Evolutionary conservation across 176 grass and related monocot species (phyloP), one percentile per base, ranked within the genome.

Genomic region (Triticum turgidum): DNA sequence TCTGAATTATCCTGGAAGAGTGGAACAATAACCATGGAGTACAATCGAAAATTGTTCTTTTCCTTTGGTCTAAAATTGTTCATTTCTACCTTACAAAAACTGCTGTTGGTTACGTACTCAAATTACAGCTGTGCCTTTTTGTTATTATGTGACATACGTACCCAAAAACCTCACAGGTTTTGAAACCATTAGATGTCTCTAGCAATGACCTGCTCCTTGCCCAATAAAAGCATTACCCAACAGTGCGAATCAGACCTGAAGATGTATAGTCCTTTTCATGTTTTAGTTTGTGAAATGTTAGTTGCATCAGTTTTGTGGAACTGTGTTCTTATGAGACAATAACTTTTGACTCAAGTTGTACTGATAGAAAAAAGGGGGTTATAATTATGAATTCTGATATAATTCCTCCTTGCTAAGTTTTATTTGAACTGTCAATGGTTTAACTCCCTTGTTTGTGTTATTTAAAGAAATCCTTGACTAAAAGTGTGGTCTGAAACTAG

Each of bases 401-500:
- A 67, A n/a, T 66, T 15, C 25, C 21, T 63, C 20, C 14, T 77
- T 3, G 38, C 12, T 7, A 65, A 74, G n/a, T 44, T 32, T 42
- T 62, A 5, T 5, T 54, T 54, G 5, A 37, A 5, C 22, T 62
- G 34, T 76, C 11, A 22, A 64, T 62, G 14, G 10, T 32, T 41
- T 22, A 9, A n/a, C 6, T 4, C 7, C 74, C 25, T 62, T 75
- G 69, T 21, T 34, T 75, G 15, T 18, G 3, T n/a, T 14, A 21
- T 7, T n/a, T 0, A 69, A 62, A 24, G 17, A 24, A 34, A 4
- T 22, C 63, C 2, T 87, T 9, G 5, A 61, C 20, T 79, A 3
- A 73, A 77, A 73, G 0, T 91, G 75, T 80, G 35, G 45, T 66
- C 35, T 84, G 7, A 17, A 90, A 84, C 74, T 58, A 82, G 34